phyloP scores from a whole-genome alignment of 345 rosid species.

The Salix brachista region DNA sequence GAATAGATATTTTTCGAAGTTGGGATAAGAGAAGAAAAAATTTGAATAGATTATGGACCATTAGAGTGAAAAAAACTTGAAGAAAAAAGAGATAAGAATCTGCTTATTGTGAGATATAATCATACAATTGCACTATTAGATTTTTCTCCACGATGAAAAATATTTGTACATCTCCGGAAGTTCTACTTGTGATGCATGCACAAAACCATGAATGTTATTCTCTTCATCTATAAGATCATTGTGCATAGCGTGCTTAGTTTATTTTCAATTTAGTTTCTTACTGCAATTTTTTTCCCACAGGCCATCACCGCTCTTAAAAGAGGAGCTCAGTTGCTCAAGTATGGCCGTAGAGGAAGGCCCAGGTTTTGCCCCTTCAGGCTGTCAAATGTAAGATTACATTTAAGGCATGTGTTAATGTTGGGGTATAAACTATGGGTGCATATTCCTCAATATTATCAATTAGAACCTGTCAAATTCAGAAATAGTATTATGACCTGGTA shows the following conservation, averaged over 20 bases:
- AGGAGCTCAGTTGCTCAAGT: slow-evolving; percentile 5
- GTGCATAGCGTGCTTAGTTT: neutral
- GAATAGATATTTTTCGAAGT: too few relatives aligned
- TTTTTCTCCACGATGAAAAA: too few relatives aligned
- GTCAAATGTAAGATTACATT: neutral
- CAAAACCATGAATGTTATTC: too few relatives aligned
- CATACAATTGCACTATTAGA: too few relatives aligned
- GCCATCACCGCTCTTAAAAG: neutral
- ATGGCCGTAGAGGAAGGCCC: slow-evolving; percentile 1
- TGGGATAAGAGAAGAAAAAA: neutral
- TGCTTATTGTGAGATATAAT: too few relatives aligned
- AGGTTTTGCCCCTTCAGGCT: neutral
- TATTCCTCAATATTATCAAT: slow-evolving; percentile 86
- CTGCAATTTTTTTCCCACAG: neutral
- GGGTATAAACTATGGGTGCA: slow-evolving; percentile 95
- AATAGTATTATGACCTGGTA: neutral
- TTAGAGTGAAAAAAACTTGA: neutral
- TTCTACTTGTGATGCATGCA: too few relatives aligned
- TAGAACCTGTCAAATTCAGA: slow-evolving; percentile 55
- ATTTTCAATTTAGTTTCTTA: neutral
- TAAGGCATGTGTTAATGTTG: slow-evolving; percentile 33
- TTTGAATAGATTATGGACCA: neutral
- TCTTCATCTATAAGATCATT: too few relatives aligned
- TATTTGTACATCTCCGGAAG: too few relatives aligned
- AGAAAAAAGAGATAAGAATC: neutral